Evolutionary conservation across 2,329 filamentous ascomycete genomes (phyloP), one percentile per base, ranked within the genome.

Genomic region (Myriosclerotinia duriaeana): DNA sequence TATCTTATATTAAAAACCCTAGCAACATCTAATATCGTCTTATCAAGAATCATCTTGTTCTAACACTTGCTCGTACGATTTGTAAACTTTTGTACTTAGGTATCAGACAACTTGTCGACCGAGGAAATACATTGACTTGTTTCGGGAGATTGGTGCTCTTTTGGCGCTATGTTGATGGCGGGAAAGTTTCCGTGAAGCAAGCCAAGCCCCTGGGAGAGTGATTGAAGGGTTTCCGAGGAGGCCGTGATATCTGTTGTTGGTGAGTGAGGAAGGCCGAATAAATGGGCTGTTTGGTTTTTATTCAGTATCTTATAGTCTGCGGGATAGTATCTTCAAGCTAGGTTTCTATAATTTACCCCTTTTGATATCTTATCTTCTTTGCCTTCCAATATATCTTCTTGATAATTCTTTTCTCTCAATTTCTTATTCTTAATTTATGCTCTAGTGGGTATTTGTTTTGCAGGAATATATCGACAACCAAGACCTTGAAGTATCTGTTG

Each of bases 141-240:
- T 34, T 20, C 1, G 7, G 3, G 55, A n/a, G 9, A 22, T 34
- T 58, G 55, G 40, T 12, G 40, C 40, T 1, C 3, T 17, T 58
- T 46, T 58, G 22, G 5, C 14, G 1, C 1, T 12, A 14, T 40
- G 36, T 34, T 2, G 30, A 54, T 54, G 30, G 7, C 5, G 36
- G 36, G n/a, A 34, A 34, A 34, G 30, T 34, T 34, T 34, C 30
- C 30, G 4, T 34, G 30, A 34, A 4, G n/a, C n/a, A n/a, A n/a
- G n/a, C n/a, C n/a, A n/a, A n/a, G 30, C 30, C 30, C 30, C 9
- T 8, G 20, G 14, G 54, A 17, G 8, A 38, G 38, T 11, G 11
- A 38, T 42, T 58, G 54, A 44, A 44, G 40, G 55, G 40, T 58
- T 58, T 58, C 55, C 55, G 55, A 44, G 55, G 55, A 44, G 55